Evolutionary conservation across 2,329 filamentous ascomycete genomes (phyloP), one percentile per base, ranked within the genome.

Genomic region (Aureobasidium sp.): DNA sequence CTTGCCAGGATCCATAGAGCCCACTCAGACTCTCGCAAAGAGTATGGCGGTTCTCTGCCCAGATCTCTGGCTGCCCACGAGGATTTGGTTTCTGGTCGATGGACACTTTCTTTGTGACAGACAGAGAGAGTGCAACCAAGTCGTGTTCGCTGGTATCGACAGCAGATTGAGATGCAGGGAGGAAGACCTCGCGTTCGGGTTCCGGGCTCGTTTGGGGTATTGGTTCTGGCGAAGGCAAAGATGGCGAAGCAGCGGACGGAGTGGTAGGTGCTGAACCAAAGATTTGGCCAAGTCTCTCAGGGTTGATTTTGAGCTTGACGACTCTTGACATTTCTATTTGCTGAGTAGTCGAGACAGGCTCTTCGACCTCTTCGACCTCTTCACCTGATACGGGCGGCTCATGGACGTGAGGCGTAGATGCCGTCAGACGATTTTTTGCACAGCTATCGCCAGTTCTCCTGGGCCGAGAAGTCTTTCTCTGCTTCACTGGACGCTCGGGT

Each of bases 1-100:
- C 78, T 66, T 90, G 83, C 41, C 84, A 83, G 1, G 82, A 74
- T 15, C 79, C 81, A 71, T 84, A 90, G 72, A 85, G 88, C 3
- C 57, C 57, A 0, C 81, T 78, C 0, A 89, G 68, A 0, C 85
- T 79, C 67, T 89, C 85, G 66, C 83, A 88, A 0, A 91, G 73
- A 15, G 81, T 80, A 62, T 85, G 82, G 4, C 87, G 79, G 39
- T 73, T 76, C 5, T 82, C 75, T 0, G 85, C 79, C 83, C 84
- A 88, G 0, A 84, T 80, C 12, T 75, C 72, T 7, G 84, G 83
- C 20, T 70, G 63, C 20, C 71, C 70, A 20, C 59, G 51, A 7
- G 78, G 73, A 5, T 67, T 52, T 7, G 73, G 73, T 61, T 74
- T 74, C 9, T 48, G 48, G 1, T n/a, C 60, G 15, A 72, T 32